Evolutionary conservation across 2,329 filamentous ascomycete species (phyloP).

Genomic region (Stachybotrys echinatus): DNA sequence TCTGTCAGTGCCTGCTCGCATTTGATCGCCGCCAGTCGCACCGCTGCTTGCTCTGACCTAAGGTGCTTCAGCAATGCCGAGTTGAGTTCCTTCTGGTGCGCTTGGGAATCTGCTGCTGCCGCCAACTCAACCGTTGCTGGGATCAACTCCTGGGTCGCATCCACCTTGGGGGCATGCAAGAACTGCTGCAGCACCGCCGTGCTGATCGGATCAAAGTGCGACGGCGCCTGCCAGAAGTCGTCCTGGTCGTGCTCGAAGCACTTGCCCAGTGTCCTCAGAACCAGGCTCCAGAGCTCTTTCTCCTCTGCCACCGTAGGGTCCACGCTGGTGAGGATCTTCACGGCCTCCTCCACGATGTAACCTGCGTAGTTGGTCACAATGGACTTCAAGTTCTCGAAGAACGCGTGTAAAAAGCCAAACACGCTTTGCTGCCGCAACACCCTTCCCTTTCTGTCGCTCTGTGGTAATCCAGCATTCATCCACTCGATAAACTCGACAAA

Average conservation of each 20-base stretch:
- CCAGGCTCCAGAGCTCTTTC: conserved; percentile 59
- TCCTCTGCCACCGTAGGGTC: conserved; percentile 45
- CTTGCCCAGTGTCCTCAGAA: conserved; percentile 66
- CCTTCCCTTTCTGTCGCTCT: conserved; percentile 54
- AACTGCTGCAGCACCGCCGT: conserved; percentile 66
- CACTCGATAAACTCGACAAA: conserved; percentile 85
- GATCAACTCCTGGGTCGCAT: conserved; percentile 51
- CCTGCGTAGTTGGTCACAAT: conserved; percentile 90
- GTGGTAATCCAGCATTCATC: conserved; percentile 56
- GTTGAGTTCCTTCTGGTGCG: conserved; percentile 91
- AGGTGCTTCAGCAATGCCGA: conserved; percentile 70
- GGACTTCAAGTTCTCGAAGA: conserved; percentile 84
- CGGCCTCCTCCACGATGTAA: conserved; percentile 73
- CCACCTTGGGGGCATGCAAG: conserved; percentile 36
- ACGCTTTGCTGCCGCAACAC: conserved; percentile 66
- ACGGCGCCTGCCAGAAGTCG: conserved; percentile 90
- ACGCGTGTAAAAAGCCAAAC: conserved; percentile 72
- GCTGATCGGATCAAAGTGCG: conserved; percentile 73
- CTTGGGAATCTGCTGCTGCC: conserved; percentile 72
- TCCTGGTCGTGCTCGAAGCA: conserved; percentile 88
- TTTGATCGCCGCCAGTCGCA: conserved; percentile 76
- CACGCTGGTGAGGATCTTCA: conserved; percentile 51
- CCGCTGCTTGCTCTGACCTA: conserved; percentile 63
- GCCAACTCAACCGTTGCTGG: conserved; percentile 77
- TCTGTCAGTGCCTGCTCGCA: conserved; percentile 77